Evolutionary conservation across 148 eudicot genomes (phyloP).

Genomic region (Chenopodium album): DNA sequence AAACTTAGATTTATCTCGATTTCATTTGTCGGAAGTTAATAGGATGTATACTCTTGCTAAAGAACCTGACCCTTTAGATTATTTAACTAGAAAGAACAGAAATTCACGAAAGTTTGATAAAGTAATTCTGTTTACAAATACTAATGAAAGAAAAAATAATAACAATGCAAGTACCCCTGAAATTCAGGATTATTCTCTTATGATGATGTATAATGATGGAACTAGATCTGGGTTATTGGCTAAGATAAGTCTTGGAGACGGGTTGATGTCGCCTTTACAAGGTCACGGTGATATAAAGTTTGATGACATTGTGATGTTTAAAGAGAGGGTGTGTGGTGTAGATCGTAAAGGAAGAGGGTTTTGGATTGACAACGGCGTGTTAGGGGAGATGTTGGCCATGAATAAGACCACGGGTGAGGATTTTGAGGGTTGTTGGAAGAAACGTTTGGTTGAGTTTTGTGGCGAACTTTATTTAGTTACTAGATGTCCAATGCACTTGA

Average conservation of each 20-base stretch:
- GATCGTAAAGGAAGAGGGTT: not conserved
- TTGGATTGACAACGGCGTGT: not conserved
- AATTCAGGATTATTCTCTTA: slow-evolving; percentile 5
- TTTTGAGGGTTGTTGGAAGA: not conserved
- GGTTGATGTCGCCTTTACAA: not conserved
- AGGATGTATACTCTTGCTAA: too few relatives aligned
- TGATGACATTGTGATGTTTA: slow-evolving; percentile 3
- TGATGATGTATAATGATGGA: not conserved
- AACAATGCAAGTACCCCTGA: not conserved
- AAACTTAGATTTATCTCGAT: too few relatives aligned
- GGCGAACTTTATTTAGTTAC: not conserved
- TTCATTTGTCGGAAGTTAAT: too few relatives aligned
- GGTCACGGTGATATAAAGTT: not conserved
- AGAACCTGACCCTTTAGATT: too few relatives aligned
- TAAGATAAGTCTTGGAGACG: not conserved
- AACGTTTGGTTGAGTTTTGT: not conserved
- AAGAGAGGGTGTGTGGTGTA: not conserved
- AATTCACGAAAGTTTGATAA: not conserved
- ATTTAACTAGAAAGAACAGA: not conserved
- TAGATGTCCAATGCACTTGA: not conserved
- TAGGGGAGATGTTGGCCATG: not conserved
- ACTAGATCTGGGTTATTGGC: not conserved
- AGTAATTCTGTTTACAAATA: not conserved
- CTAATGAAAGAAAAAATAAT: not conserved
- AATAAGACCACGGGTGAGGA: not conserved